A percentile compares a stretch with the other conserved stretches of the same genome.
Evolutionary conservation across 768 basidiomycete species (phyloP).

Genomic region (Heimioporus sp.): DNA sequence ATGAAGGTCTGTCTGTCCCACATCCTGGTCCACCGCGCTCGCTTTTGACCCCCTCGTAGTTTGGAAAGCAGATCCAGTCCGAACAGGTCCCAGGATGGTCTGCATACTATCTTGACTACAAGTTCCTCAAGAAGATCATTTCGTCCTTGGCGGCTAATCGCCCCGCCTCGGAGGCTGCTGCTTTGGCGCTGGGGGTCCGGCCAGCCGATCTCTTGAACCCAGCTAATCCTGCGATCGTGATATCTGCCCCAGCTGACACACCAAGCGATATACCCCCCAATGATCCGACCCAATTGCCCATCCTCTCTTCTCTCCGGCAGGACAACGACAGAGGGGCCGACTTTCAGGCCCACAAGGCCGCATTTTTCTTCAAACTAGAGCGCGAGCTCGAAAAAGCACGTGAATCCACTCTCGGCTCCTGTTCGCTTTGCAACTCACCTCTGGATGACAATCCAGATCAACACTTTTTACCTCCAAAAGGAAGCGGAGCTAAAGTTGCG

Average conservation of each 20-base stretch:
- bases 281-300: conserved; percentile 50
- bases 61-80: conserved; percentile 96
- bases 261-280: conserved; percentile 25
- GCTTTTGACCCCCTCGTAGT: conserved; percentile 47
- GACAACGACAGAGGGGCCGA: conserved; percentile 77
- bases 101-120: conserved; percentile 94
- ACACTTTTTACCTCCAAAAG: conserved; percentile 95
- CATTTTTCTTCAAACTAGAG: conserved; percentile 98
- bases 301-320: conserved; percentile 59
- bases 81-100: conserved; percentile 99
- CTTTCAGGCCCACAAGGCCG: conserved; percentile 93
- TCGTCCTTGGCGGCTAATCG: conserved; percentile 90
- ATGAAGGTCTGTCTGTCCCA: conserved; percentile 30
- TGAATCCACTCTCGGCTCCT: conserved; percentile 3
- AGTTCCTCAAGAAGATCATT: conserved; percentile 97
- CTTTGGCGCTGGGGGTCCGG: conserved; percentile 78
- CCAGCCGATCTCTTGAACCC: conserved; percentile 51
- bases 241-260: conserved; percentile 17
- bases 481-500: conserved; percentile 92
- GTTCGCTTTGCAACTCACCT: conserved; percentile 3
- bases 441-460: conserved; percentile 64
- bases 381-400: conserved; percentile 94
- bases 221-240: conserved; percentile 31
- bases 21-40: neutral
- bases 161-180: conserved; percentile 87